Conservation (phyloP, 116 monocot species). For the Papilionanthe hybrid region DNA sequence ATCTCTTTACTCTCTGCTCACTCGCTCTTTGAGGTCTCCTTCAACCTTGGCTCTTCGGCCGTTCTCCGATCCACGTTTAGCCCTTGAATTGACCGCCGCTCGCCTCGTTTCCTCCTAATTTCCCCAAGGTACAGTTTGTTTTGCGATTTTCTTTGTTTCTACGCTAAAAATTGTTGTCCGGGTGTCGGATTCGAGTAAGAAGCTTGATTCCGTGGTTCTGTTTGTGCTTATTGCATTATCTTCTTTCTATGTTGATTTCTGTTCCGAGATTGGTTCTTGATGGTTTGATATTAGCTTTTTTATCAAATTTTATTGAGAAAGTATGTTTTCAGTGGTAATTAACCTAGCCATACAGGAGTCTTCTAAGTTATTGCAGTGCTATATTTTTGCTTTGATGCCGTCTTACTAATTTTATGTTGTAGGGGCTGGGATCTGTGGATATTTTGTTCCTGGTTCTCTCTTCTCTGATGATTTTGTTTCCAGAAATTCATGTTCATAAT, state of each 20-base stretch:
- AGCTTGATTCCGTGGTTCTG: neutral
- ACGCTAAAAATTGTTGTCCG: neutral
- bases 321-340: neutral
- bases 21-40: neutral
- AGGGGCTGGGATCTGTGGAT: neutral
- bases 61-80: neutral
- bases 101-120: neutral
- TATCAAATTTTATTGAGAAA: neutral
- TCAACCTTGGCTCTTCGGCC: neutral
- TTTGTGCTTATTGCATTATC: neutral
- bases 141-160: neutral
- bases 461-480: neutral
- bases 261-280: neutral
- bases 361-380: neutral
- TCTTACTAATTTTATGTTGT: neutral
- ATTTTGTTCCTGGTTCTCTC: neutral
- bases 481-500: neutral
- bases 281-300: neutral
- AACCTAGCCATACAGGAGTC: neutral
- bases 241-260: neutral
- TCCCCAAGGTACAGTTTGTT: neutral
- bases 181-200: neutral
- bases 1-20: neutral
- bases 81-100: neutral
- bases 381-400: neutral